Evolutionary conservation across 2,329 filamentous ascomycete genomes (phyloP), one percentile per base, ranked within the genome.

Genomic region (Cladosporium austrohemisphaericum): DNA sequence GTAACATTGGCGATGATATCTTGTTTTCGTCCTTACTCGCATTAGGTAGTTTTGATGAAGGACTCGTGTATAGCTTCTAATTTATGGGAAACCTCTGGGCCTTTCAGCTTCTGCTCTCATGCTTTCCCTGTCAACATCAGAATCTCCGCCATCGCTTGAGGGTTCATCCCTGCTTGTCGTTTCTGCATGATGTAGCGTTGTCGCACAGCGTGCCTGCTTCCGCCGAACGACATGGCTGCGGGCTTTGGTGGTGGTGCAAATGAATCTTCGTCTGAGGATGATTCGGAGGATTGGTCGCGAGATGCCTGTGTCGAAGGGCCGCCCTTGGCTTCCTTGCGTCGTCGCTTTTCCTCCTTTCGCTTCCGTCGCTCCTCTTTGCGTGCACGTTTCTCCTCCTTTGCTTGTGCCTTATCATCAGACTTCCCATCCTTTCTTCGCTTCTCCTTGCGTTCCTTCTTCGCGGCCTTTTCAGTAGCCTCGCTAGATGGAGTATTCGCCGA

Each of bases 111-210:
- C 16, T 26, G 10, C 26, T 20, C 23, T 32, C 25, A 49, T 35
- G 55, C 50, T 38, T 54, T 51, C 38, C 69, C 57, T 56, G 85
- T 85, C 51, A 86, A 76, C 83, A 86, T 86, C 57, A 86, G 83
- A 62, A 86, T 86, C 80, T 96, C 90, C 66, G 91, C 92, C 63
- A 97, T 70, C 11, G 90, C 88, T 62, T 85, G 83, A 41, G 84
- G 78, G 67, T 96, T 87, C 72, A 89, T 79, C 51, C 90, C 79
- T 2, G 91, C 90, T 72, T 85, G 81, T 60, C 83, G 84, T 75
- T 97, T 97, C 60, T 93, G 88, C 50, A 85, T 85, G 61, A 97
- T 95, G 68, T 91, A 88, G 52, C 88, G 79, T 57, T 87, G 83
- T 55, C 92, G 77, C 38, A 91, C 81, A 48, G 86, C 79, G 65